Evolutionary conservation across 2,329 filamentous ascomycete genomes (phyloP).

Genomic region (Shiraia bambusicola): DNA sequence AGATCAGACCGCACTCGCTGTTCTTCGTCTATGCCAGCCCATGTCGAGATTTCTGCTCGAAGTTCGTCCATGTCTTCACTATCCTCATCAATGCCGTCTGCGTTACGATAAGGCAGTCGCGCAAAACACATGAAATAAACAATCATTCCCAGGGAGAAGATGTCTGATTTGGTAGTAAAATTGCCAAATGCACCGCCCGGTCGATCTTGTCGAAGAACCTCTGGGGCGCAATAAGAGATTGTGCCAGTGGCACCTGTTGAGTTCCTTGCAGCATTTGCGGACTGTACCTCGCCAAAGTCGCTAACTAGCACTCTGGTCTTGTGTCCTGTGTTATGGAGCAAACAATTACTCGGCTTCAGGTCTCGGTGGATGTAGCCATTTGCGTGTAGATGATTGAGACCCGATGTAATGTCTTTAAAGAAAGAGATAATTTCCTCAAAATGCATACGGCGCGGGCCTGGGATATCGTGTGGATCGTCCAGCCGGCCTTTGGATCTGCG

Average conservation of each 20-base stretch:
- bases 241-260: constrained; percentile 94
- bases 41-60: constrained; percentile 79
- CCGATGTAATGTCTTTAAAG: constrained; percentile 92
- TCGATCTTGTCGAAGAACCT: constrained; percentile 71
- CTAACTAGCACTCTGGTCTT: constrained; percentile 83
- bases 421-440: constrained; percentile 97
- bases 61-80: constrained; percentile 86
- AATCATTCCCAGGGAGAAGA: constrained; percentile 99
- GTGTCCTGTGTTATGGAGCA: constrained; percentile 74
- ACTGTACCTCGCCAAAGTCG: constrained; percentile 96
- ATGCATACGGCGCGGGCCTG: constrained; percentile 58
- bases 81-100: constrained; percentile 85
- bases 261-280: constrained; percentile 75
- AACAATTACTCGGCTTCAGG: constrained; percentile 92
- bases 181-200: constrained; percentile 76
- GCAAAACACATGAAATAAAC: constrained; percentile 98
- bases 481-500: constrained; percentile 76
- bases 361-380: constrained; percentile 96
- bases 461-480: constrained; percentile 61
- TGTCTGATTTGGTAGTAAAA: constrained; percentile 94
- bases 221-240: constrained; percentile 95
- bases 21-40: constrained; percentile 84
- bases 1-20: constrained; percentile 75
- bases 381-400: constrained; percentile 82
- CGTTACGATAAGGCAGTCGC: constrained; percentile 78